Evolutionary conservation across 352 stramenopile species (phyloP).

Genomic region (Globisporangium okanoganense): DNA sequence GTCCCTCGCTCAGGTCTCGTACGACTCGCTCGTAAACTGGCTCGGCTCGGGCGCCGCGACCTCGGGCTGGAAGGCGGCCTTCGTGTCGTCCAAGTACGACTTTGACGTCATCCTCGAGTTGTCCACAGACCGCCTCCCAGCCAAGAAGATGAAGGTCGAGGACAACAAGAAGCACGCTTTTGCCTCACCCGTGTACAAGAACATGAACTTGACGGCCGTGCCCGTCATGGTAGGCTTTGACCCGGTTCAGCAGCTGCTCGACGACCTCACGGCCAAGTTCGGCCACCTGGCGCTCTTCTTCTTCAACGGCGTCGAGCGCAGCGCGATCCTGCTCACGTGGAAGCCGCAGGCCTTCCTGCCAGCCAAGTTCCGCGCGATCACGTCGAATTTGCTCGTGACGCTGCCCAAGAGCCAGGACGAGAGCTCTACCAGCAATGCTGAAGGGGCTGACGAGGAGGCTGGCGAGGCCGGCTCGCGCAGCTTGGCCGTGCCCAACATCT

Average conservation of each 20-base stretch:
- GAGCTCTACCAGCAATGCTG: not conserved
- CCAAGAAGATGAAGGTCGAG: slow-evolving; percentile 56
- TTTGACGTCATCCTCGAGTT: slow-evolving; percentile 68
- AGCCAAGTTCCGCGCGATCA: slow-evolving; percentile 78
- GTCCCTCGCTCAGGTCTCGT: slow-evolving; percentile 55
- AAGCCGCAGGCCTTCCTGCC: slow-evolving; percentile 79
- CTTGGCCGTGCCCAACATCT: slow-evolving; percentile 69
- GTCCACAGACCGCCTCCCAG: slow-evolving; percentile 45
- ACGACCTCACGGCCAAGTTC: slow-evolving; percentile 50
- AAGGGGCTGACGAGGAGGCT: slow-evolving; percentile 21
- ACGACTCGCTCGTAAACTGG: slow-evolving; percentile 53
- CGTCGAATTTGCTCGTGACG: slow-evolving; percentile 51
- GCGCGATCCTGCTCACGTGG: slow-evolving; percentile 73
- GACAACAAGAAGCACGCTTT: slow-evolving; percentile 68
- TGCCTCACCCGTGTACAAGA: slow-evolving; percentile 79
- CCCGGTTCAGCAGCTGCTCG: slow-evolving; percentile 61
- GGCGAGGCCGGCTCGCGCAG: slow-evolving; percentile 21
- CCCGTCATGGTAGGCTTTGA: slow-evolving; percentile 74
- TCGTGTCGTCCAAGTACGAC: slow-evolving; percentile 44
- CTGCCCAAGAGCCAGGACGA: slow-evolving; percentile 30
- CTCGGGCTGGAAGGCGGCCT: slow-evolving; percentile 63
- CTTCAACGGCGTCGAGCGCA: slow-evolving; percentile 56
- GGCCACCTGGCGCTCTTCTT: slow-evolving; percentile 79
- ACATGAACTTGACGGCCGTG: slow-evolving; percentile 68
- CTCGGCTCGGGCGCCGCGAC: slow-evolving; percentile 43